Base-by-base conservation (phyloP, 768 basidiomycete genomes). In the Russula sp. region DNA sequence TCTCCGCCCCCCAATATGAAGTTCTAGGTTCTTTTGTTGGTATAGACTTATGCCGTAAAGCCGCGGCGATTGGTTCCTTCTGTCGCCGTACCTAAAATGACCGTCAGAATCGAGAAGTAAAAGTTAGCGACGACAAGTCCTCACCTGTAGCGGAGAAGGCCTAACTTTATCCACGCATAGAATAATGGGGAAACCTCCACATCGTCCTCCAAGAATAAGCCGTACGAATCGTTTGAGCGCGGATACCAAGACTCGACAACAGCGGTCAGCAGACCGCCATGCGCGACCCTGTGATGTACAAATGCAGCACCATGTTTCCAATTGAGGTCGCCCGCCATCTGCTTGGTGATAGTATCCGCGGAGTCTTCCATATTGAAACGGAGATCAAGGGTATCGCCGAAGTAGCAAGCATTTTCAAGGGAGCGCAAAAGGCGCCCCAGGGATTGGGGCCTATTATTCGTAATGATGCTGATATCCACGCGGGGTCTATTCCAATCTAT, bases 241-340 rank as follows among this genome's bases (percentile, higher is more conserved):
- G 93, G 92, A 70, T 91, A 94, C 91, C 93, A 95, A 5, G 90
- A 89, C 73, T 94, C 92, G 14, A 93, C 87, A 14, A 95, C 84
- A 6, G 92, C 89, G 3, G 89, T 80, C 58, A 94, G 81, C 20
- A 94, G 77, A 4, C 91, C 92, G 2, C 85, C 91, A 61, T 85
- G 86, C n/a, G 89, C 74, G 60, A 92, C 79, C 31, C 93, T 82
- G 69, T 86, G 89, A 58, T 91, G 84, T 7, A 89, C 68, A 61
- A 80, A 81, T 7, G 85, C 66, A 42, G 73, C 68, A 6, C 91
- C 90, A 65, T 84, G 78, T 0, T 70, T 70, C 92, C 91, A 94
- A 5, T 73, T 55, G 35, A 84, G 77, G 22, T 77, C 72, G 58
- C 80, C 73, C 3, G 80, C 79, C 8, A 87, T 70, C 13, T 71